phyloP scores from a whole-genome alignment of 2,329 filamentous ascomycete species.

The Paecilomyces sp. region DNA sequence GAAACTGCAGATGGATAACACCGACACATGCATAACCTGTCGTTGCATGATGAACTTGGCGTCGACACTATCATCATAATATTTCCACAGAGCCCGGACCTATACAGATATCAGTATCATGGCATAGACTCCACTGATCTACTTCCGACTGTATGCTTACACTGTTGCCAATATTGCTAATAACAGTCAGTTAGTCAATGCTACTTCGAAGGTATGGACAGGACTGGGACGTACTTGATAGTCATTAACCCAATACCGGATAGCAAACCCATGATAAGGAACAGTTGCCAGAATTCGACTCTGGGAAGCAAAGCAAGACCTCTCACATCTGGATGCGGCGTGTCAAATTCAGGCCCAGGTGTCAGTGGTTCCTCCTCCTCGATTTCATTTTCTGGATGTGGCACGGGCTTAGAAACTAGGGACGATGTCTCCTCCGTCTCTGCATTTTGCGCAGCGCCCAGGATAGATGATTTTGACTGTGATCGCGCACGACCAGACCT shows the following conservation, averaged over 20 bases:
- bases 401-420: conserved; percentile 61
- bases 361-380: conserved; percentile 40
- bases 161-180: conserved; percentile 88
- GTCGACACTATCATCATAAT: conserved; percentile 67
- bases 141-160: conserved; percentile 33
- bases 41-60: conserved; percentile 69
- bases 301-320: conserved; percentile 66
- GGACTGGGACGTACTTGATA: conserved; percentile 67
- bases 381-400: conserved; percentile 45
- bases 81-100: conserved; percentile 75
- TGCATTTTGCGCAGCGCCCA: conserved; percentile 15
- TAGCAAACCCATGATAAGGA: conserved; percentile 78
- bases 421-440: conserved; percentile 70
- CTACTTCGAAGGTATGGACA: not conserved
- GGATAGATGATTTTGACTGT: conserved; percentile 20
- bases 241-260: conserved; percentile 96
- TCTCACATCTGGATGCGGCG: conserved; percentile 83
- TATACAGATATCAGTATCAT: conserved; percentile 12
- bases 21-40: conserved; percentile 88
- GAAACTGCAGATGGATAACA: conserved; percentile 86
- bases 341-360: conserved; percentile 62
- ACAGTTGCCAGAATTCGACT: conserved; percentile 85
- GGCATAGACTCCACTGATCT: not conserved
- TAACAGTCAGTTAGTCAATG: conserved; percentile 20
- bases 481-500: conserved; percentile 21